phyloP scores from a whole-genome alignment of 495 filamentous ascomycete genomes.

The Aspergillus avenaceus region DNA sequence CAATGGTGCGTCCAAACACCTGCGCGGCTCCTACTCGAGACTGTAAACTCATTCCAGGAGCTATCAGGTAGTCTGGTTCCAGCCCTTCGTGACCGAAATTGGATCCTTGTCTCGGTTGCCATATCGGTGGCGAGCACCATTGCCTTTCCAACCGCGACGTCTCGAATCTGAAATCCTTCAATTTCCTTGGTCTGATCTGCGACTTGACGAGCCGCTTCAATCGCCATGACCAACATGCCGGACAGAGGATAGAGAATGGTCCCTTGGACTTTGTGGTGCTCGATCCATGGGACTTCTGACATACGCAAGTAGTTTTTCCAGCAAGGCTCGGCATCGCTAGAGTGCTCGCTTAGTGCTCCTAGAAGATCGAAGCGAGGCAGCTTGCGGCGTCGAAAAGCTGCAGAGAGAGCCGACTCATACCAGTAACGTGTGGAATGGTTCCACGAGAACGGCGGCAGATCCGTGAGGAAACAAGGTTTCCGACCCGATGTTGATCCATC shows the following conservation, averaged over 20 bases:
- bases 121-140: neutral
- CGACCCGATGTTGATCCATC: too few relatives aligned
- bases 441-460: neutral
- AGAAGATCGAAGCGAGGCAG: neutral
- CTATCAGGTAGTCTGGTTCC: neutral
- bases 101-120: conserved; percentile 10
- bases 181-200: too few relatives aligned
- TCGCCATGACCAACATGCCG: neutral
- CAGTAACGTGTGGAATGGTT: conserved; percentile 1
- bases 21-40: neutral
- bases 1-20: neutral
- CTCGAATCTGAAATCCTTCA: neutral
- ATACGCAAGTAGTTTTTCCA: neutral
- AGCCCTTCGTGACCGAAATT: neutral
- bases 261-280: neutral
- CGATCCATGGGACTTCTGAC: neutral
- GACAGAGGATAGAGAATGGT: neutral
- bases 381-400: neutral
- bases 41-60: neutral
- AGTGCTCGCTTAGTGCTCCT: neutral
- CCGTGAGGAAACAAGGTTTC: neutral
- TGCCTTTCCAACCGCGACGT: neutral
- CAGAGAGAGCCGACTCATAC: neutral
- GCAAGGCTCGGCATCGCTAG: neutral
- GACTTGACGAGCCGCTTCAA: neutral